phyloP scores from a whole-genome alignment of 2,329 filamentous ascomycete species.

The Colletotrichum tamarilloi region DNA sequence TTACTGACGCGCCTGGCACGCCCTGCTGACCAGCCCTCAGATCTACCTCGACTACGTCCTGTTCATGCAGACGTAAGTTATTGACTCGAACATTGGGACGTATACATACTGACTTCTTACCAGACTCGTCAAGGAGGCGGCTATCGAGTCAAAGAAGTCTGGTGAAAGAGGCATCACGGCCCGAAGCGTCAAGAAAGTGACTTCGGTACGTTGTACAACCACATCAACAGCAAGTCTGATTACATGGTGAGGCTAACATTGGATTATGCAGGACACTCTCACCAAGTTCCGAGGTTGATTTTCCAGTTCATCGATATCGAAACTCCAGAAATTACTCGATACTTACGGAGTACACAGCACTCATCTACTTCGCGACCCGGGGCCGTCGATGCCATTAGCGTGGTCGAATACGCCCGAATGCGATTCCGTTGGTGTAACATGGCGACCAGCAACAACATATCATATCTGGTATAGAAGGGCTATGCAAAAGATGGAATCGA shows the following conservation, averaged over 20 bases:
- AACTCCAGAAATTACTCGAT: neutral
- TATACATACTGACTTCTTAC: constrained; percentile 4
- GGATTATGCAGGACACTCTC: constrained; percentile 65
- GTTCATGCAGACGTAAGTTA: constrained; percentile 75
- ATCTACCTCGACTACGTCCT: constrained; percentile 87
- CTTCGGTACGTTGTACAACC: constrained; percentile 66
- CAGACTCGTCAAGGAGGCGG: constrained; percentile 78
- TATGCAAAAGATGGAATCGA: too few relatives aligned
- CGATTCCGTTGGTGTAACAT: neutral
- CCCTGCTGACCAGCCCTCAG: constrained; percentile 55
- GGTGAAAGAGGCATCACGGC: constrained; percentile 81
- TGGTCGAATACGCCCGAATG: neutral
- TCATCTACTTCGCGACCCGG: neutral
- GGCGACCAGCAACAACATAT: neutral
- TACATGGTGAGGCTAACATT: neutral
- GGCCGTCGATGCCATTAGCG: neutral
- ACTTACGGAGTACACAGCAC: neutral
- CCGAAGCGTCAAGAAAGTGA: constrained; percentile 80
- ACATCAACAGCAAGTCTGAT: neutral
- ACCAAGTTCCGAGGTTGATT: constrained; percentile 72
- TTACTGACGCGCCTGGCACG: constrained; percentile 38
- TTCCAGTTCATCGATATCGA: neutral
- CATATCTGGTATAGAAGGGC: neutral
- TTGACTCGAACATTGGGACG: neutral
- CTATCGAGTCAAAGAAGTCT: constrained; percentile 78